Percentiles rank a stretch among this genome's conserved stretches.
Evolutionary conservation across 2,329 filamentous ascomycete species (phyloP).

Genomic region (Neopestalotiopsis sp.): DNA sequence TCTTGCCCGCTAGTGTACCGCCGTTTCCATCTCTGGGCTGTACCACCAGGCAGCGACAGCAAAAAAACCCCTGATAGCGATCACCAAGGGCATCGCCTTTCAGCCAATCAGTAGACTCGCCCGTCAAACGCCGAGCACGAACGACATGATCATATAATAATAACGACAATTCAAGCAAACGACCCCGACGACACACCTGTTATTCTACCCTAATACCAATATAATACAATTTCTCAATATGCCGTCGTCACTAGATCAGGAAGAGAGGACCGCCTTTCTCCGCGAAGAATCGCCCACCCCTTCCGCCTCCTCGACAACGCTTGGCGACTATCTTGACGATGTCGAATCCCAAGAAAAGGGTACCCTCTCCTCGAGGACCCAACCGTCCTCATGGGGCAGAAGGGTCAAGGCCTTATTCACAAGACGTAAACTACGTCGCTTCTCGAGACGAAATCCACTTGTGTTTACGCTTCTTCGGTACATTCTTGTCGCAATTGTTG

Average conservation of each 20-base stretch:
- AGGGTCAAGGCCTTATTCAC: constrained; percentile 20
- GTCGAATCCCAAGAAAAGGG: constrained; percentile 18
- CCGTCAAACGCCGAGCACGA: not conserved
- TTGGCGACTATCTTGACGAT: constrained; percentile 22
- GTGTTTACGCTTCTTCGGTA: constrained; percentile 29
- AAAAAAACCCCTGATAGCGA: not conserved
- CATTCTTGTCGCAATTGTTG: constrained; percentile 32
- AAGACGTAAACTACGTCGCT: constrained; percentile 26
- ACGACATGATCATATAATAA: not conserved
- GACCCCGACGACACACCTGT: not conserved
- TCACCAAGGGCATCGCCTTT: not conserved
- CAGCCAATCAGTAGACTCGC: not conserved
- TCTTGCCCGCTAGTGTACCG: not conserved
- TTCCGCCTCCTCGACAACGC: constrained; percentile 21
- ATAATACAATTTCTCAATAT: not conserved
- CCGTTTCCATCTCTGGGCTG: not conserved
- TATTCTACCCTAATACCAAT: not conserved
- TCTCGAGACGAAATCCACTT: constrained; percentile 25
- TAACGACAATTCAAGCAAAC: not conserved
- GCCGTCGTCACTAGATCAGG: not conserved
- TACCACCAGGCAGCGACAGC: not conserved
- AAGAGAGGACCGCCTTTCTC: constrained; percentile 6
- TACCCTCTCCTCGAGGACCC: constrained; percentile 20
- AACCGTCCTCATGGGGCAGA: constrained; percentile 23
- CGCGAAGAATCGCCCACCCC: not conserved